Percentiles rank a stretch among this genome's conserved stretches.
Conservation (phyloP, 176 grass and related monocot genomes). For the Carex scoparia region DNA sequence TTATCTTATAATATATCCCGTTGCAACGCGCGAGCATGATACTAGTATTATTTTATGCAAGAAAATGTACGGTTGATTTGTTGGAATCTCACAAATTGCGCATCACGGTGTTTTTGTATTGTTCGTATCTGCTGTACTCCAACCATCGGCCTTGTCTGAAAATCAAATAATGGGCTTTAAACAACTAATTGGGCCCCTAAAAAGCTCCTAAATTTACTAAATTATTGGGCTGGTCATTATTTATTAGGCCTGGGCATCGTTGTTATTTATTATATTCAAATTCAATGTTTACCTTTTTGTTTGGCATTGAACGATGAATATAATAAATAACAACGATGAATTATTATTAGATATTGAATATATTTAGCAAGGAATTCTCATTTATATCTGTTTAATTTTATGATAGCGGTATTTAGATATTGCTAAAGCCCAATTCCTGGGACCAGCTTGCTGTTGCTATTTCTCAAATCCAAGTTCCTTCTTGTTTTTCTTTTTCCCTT, state of each 20-base stretch:
- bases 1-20: no score
- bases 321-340: not conserved
- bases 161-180: not conserved
- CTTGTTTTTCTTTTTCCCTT: not conserved
- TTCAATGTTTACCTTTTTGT: not conserved
- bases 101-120: no score
- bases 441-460: not conserved
- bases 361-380: not conserved
- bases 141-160: not conserved
- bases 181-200: not conserved
- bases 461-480: not conserved
- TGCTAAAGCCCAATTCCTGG: not conserved
- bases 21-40: no score
- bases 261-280: not conserved
- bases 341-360: not conserved
- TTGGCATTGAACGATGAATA: not conserved
- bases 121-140: no score
- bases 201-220: not conserved
- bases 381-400: not conserved
- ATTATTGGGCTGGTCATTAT: not conserved
- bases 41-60: no score
- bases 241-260: not conserved
- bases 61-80: no score
- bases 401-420: not conserved
- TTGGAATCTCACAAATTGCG: no score